Percentiles rank a stretch among this genome's conserved stretches.
Evolutionary conservation across 306 rosid genomes (phyloP).

Genomic region (Vicia sativa): DNA sequence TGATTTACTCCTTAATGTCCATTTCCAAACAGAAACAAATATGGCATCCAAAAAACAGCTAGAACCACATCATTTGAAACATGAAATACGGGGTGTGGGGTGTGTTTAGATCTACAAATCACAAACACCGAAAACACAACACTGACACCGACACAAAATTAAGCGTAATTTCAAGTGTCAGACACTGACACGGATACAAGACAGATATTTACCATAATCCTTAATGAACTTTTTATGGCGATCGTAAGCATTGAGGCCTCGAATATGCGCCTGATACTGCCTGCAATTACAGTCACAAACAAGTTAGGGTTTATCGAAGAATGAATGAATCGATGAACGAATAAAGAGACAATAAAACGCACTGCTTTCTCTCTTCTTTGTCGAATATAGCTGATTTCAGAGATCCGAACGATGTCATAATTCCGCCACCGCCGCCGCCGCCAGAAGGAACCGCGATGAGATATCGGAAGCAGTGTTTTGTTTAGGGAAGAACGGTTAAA

Average conservation of each 20-base stretch:
- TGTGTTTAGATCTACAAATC: too few species aligned
- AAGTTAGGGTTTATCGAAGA: not conserved
- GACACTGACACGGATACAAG: too few species aligned
- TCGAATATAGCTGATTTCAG: conserved; percentile 51
- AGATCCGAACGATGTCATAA: conserved; percentile 49
- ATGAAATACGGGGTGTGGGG: too few species aligned
- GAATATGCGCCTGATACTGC: conserved; percentile 56
- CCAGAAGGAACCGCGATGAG: not conserved
- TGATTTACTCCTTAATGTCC: conserved; percentile 61
- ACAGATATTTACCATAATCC: conserved; percentile 60
- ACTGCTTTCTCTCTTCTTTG: conserved; percentile 57
- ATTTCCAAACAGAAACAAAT: conserved; percentile 13
- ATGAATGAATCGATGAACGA: not conserved
- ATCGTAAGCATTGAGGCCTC: conserved; percentile 57
- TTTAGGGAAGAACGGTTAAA: not conserved
- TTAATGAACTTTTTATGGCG: conserved; percentile 57
- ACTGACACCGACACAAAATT: too few species aligned
- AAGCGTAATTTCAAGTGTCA: too few species aligned
- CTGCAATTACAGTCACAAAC: conserved; percentile 24
- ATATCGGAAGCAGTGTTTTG: conserved; percentile 4
- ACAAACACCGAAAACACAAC: too few species aligned
- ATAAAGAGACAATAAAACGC: not conserved
- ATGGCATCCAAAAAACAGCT: not conserved
- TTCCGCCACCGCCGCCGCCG: not conserved
- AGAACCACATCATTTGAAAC: conserved; percentile 15